These are phyloP conservation scores for Quercus phellos DNA, from an alignment of 331 rosid species.

Conservation along the genomic window DNA sequence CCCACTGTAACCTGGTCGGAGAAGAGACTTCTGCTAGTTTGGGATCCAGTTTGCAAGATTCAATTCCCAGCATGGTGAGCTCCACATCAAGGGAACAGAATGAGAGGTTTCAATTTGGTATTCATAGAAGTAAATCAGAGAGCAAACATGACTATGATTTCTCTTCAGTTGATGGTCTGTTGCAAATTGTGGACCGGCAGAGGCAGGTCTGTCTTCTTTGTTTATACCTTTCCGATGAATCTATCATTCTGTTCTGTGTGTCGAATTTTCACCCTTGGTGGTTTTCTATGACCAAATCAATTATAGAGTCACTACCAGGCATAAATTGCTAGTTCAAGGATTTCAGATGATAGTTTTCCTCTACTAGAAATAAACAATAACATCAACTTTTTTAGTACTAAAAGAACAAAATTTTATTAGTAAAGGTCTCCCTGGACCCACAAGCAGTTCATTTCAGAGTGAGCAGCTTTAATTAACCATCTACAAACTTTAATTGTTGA, in stretches of 20 bases:
- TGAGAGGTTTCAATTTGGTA: conserved; percentile 21
- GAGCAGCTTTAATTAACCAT: background rate
- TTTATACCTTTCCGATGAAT: conserved; percentile 1
- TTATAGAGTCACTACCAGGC: background rate
- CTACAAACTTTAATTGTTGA: background rate
- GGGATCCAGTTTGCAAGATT: conserved; percentile 33
- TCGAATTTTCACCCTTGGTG: conserved; percentile 4
- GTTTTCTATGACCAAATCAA: background rate
- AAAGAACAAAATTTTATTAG: background rate
- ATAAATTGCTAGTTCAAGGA: background rate
- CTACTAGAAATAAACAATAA: conserved; percentile 1
- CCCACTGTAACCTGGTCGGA: conserved; percentile 34
- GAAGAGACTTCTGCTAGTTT: conserved; percentile 45
- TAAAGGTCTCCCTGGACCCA: background rate
- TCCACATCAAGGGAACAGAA: conserved; percentile 28
- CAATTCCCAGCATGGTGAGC: conserved; percentile 22
- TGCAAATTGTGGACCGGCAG: conserved; percentile 30
- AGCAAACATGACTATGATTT: conserved; percentile 5
- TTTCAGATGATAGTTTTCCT: background rate
- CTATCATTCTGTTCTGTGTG: conserved; percentile 11
- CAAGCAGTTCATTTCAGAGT: background rate
- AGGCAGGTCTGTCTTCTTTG: conserved; percentile 46
- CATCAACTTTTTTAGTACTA: background rate
- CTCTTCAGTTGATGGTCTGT: conserved; percentile 36
- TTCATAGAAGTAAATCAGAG: conserved; percentile 29